A percentile compares a stretch with the other conserved stretches of the same genome.
Evolutionary conservation across 108 stramenopile species (phyloP).

Genomic region (Skeletonema marinoi): DNA sequence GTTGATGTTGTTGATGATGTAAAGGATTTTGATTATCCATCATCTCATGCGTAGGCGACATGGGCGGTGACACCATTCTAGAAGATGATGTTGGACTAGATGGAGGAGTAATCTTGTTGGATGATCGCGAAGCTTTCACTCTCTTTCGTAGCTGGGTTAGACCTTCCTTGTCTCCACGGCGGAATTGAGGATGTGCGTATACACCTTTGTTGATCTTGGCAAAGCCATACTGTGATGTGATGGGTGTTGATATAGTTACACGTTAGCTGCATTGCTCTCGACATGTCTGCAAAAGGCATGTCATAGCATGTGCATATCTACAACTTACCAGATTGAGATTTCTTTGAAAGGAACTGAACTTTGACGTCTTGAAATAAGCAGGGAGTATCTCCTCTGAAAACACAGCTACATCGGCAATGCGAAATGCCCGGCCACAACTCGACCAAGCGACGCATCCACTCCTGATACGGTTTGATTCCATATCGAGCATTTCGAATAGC

Average conservation of each 20-base stretch:
- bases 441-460: slow-evolving; percentile 64
- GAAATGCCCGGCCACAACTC: slow-evolving; percentile 77
- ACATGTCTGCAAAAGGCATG: background rate
- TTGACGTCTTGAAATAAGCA: slow-evolving; percentile 89
- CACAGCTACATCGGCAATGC: slow-evolving; percentile 66
- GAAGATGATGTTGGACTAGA: background rate
- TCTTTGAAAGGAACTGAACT: slow-evolving; percentile 91
- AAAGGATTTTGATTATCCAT: background rate
- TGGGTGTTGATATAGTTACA: background rate
- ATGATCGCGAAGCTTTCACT: background rate
- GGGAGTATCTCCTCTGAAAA: slow-evolving; percentile 81
- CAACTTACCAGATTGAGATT: slow-evolving; percentile 88
- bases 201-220: slow-evolving; percentile 79
- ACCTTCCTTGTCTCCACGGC: slow-evolving; percentile 56
- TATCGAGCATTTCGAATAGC: slow-evolving; percentile 83
- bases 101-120: background rate
- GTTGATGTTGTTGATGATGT: background rate
- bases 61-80: background rate
- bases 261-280: slow-evolving; percentile 3
- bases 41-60: background rate
- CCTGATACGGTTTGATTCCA: slow-evolving; percentile 46
- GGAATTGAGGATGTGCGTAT: slow-evolving; percentile 78
- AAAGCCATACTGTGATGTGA: slow-evolving; percentile 76
- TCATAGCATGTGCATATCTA: background rate
- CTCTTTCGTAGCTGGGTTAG: slow-evolving; percentile 66